Percentiles rank a stretch among this genome's conserved stretches.
Conservation (phyloP, 768 basidiomycete species). For the Psilocybe azurescens region DNA sequence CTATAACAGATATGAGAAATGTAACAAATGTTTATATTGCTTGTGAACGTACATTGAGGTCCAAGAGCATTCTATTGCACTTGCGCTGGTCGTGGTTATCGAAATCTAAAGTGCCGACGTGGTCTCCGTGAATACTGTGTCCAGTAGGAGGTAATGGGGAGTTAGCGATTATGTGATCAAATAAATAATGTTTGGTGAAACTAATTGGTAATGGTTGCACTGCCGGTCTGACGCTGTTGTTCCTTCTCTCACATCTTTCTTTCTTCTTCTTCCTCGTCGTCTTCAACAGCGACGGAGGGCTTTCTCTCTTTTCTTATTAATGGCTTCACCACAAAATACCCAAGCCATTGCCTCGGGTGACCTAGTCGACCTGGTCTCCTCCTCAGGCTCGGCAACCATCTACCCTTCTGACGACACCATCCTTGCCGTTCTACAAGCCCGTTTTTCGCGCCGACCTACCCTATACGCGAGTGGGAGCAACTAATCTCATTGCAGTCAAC, state of each 20-base stretch:
- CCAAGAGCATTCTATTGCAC: slow-evolving; percentile 47
- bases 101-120: slow-evolving; percentile 10
- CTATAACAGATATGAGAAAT: slow-evolving; percentile 43
- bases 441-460: slow-evolving; percentile 88
- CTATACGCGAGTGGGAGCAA: slow-evolving; percentile 75
- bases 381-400: slow-evolving; percentile 73
- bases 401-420: slow-evolving; percentile 88
- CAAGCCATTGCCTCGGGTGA: slow-evolving; percentile 76
- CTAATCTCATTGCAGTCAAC: slow-evolving; percentile 81
- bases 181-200: not conserved
- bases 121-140: slow-evolving; percentile 12
- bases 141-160: not conserved
- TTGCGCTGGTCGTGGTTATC: not conserved
- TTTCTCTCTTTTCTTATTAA: slow-evolving; percentile 26
- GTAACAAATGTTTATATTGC: not conserved
- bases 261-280: slow-evolving; percentile 22
- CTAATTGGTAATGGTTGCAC: slow-evolving; percentile 5
- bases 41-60: slow-evolving; percentile 52
- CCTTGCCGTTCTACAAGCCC: slow-evolving; percentile 78
- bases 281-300: slow-evolving; percentile 24
- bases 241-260: slow-evolving; percentile 2
- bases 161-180: slow-evolving; percentile 10
- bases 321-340: slow-evolving; percentile 50
- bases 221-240: slow-evolving; percentile 5
- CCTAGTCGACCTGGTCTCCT: slow-evolving; percentile 76